Conservation (phyloP, 768 basidiomycete species). For the Naganishia onofrii region DNA sequence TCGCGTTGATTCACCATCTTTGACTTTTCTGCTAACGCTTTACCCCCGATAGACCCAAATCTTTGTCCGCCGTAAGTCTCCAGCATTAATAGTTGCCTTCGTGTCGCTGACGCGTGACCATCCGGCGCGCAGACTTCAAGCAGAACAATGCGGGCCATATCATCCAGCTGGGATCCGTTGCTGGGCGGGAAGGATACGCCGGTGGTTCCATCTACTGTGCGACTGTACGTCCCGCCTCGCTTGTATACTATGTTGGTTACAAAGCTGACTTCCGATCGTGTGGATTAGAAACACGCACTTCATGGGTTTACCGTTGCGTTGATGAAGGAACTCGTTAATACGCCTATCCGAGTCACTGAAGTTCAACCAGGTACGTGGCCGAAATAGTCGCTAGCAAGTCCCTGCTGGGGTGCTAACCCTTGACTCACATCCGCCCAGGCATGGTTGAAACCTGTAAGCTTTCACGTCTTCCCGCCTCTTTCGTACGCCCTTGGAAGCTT, state of each 20-base stretch:
- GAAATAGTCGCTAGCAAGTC: background rate
- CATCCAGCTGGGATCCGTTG: constrained; percentile 93
- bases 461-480: background rate
- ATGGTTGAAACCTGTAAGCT: constrained; percentile 19
- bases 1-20: background rate
- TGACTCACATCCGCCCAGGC: background rate
- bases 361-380: constrained; percentile 71
- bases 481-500: background rate
- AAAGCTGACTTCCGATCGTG: background rate
- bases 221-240: constrained; percentile 22
- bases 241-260: background rate
- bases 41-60: constrained; percentile 58
- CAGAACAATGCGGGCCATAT: constrained; percentile 73
- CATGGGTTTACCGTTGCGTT: constrained; percentile 79
- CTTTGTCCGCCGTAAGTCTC: constrained; percentile 60
- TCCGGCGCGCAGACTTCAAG: constrained; percentile 76
- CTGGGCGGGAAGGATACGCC: constrained; percentile 79
- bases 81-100: background rate
- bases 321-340: constrained; percentile 82
- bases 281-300: constrained; percentile 59
- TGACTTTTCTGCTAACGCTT: background rate
- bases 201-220: constrained; percentile 92
- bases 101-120: too few species aligned
- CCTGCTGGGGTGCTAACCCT: background rate
- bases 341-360: constrained; percentile 88